Base-by-base conservation (phyloP, 371 early-diverging fungal genomes). In the Syncephalastrum contaminatum region DNA sequence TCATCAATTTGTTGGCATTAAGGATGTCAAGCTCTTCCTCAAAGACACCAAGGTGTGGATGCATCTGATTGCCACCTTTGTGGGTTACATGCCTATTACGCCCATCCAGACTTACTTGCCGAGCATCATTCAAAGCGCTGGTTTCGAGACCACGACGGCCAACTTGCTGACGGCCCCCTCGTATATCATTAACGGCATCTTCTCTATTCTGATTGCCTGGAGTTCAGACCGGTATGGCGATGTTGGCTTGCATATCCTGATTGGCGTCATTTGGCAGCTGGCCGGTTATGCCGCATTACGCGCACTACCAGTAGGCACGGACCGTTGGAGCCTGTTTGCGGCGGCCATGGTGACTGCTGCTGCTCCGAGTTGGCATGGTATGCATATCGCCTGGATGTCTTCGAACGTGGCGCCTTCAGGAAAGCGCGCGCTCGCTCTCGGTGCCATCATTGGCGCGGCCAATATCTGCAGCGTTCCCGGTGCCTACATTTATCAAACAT, bases 141-240 rank as follows among this genome's bases (percentile, higher is more conserved):
- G 83, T 1, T 84, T 81, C 45, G 56, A 73, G n/a, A 66, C 72
- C 3, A 68, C 77, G 25, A 70, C 70, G 2, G 64, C 78, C 48
- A 86, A 84, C 54, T 61, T 83, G 18, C 47, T 86, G 46, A 81
- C 83, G 0, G 72, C 77, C 14, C 81, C 82, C 22, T 64, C 74
- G 0, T 69, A 69, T 48, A 59, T 80, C 19, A 60, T 79, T 51
- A 63, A 64, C 13, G 51, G 78, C 20, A 56, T 77, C 16, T 36
- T 73, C 39, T 76, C 78, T 51, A 62, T 78, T 4, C 12, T 70
- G 2, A 59, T 82, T 48, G 73, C 77, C 12, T 51, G 58, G 49
- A 66, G 69, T 25, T 69, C 79, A 0, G 76, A 79, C 45, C 56
- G 59, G 30, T 53, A 63, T 21, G 70, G 74, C 7, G 69, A 77